A percentile compares a stretch with the other conserved stretches of the same genome.
Conservation (phyloP, 441 rosid species). For the Populus hybrid region DNA sequence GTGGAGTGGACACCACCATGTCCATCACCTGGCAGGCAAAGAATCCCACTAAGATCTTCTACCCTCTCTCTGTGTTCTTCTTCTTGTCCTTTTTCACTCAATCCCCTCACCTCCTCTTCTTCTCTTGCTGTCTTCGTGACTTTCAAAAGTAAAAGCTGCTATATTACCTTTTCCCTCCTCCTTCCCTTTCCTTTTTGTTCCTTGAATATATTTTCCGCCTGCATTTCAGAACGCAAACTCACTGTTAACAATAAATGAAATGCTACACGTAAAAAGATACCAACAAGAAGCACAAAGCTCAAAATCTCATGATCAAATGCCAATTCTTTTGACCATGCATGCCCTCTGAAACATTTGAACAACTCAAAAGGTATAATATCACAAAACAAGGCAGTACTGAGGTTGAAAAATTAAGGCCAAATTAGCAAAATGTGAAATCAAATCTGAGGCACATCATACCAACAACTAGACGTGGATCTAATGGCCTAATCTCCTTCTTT, state of each 20-base stretch:
- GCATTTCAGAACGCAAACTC: conserved; percentile 26
- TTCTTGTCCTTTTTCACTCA: conserved; percentile 26
- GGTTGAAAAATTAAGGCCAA: not conserved
- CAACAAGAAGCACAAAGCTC: not conserved
- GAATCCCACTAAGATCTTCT: conserved; percentile 61
- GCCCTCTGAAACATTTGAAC: not conserved
- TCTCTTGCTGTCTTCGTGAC: conserved; percentile 15
- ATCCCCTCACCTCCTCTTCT: conserved; percentile 7
- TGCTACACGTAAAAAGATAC: not conserved
- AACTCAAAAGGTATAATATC: not conserved
- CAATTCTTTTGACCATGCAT: not conserved
- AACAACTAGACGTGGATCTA: not conserved
- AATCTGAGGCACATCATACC: not conserved
- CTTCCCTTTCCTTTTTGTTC: conserved; percentile 5
- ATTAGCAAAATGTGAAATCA: not conserved
- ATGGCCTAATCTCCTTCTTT: not conserved
- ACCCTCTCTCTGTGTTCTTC: conserved; percentile 25
- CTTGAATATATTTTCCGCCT: conserved; percentile 21
- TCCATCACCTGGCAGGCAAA: conserved; percentile 52
- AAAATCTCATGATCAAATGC: not conserved
- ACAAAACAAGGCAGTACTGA: not conserved
- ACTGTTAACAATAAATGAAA: too few relatives aligned
- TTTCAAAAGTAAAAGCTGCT: conserved; percentile 38
- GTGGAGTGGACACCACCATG: conserved; percentile 51
- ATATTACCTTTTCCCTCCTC: conserved; percentile 3